Evolutionary conservation across 768 basidiomycete genomes (phyloP).

Genomic region (Russula lepida): DNA sequence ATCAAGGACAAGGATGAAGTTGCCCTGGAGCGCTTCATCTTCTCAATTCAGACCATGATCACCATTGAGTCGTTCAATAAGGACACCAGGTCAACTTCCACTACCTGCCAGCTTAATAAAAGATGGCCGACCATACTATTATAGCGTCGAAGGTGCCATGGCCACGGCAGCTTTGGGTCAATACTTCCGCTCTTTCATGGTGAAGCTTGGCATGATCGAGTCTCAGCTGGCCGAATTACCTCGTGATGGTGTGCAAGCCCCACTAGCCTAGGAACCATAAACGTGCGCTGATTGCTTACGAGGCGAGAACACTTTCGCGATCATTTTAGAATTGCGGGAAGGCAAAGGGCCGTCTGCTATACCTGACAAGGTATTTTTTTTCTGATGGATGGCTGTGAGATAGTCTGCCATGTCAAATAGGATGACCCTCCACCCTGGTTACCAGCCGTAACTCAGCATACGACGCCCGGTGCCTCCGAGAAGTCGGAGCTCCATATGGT

Average conservation of each 20-base stretch:
- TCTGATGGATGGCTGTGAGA: conserved; percentile 11
- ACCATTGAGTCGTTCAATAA: conserved; percentile 61
- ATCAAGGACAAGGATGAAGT: conserved; percentile 76
- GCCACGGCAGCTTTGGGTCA: conserved; percentile 52
- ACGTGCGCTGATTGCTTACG: background rate
- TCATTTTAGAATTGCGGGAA: conserved; percentile 75
- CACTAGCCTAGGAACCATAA: background rate
- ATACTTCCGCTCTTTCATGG: conserved; percentile 74
- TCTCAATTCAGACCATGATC: conserved; percentile 79
- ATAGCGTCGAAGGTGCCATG: conserved; percentile 66
- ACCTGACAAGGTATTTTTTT: conserved; percentile 34
- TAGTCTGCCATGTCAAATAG: conserved; percentile 3
- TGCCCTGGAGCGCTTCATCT: conserved; percentile 84
- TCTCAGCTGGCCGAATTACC: conserved; percentile 55
- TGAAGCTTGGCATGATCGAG: conserved; percentile 74
- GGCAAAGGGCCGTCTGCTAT: conserved; percentile 47
- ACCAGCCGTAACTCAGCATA: conserved; percentile 60
- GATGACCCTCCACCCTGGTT: conserved; percentile 75
- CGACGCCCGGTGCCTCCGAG: conserved; percentile 57
- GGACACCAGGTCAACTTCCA: conserved; percentile 49
- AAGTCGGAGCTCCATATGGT: conserved; percentile 65
- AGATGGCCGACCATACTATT: background rate
- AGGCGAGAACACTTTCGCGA: conserved; percentile 73
- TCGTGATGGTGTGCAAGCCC: conserved; percentile 37
- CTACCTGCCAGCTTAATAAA: background rate